Percentiles rank a stretch among this genome's conserved stretches.
phyloP scores from a whole-genome alignment of 176 grass and related monocot genomes.

The Musa troglodytarum region DNA sequence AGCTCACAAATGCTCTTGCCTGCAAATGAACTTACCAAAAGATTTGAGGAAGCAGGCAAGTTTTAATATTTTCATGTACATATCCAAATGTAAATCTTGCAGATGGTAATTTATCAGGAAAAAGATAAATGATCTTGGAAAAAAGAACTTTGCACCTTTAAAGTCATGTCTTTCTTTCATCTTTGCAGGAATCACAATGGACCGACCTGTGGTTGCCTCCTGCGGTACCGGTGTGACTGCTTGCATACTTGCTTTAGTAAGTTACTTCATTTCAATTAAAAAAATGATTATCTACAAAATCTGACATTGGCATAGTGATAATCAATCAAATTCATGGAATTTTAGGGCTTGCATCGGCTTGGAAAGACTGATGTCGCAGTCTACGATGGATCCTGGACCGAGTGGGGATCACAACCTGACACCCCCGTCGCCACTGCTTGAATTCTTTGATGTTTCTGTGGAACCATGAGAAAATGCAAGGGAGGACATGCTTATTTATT shows the following conservation, averaged over 20 bases:
- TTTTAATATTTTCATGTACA: not conserved
- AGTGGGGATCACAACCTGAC: conserved; percentile 68
- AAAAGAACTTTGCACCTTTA: not conserved
- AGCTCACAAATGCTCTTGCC: conserved; percentile 69
- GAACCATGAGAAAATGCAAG: no score
- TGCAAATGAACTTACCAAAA: conserved; percentile 57
- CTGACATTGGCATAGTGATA: not conserved
- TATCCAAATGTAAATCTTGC: no score
- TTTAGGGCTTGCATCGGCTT: conserved; percentile 68
- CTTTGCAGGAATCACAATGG: conserved; percentile 65
- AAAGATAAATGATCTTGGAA: not conserved
- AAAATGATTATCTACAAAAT: no score
- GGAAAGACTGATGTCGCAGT: conserved; percentile 61
- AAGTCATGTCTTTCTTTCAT: not conserved
- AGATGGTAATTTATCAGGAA: no score
- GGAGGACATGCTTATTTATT: no score
- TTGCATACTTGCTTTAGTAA: conserved; percentile 79
- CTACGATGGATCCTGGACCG: conserved; percentile 87
- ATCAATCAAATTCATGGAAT: not conserved
- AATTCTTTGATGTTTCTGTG: not conserved
- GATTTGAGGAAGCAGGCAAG: conserved; percentile 72
- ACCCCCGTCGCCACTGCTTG: conserved; percentile 53
- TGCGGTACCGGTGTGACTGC: conserved; percentile 94
- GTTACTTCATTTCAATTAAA: not conserved
- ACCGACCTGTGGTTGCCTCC: conserved; percentile 54